These are phyloP conservation scores for Pulveroboletus sp. DNA, from an alignment of 768 basidiomycete species.

Conservation along the genomic window DNA sequence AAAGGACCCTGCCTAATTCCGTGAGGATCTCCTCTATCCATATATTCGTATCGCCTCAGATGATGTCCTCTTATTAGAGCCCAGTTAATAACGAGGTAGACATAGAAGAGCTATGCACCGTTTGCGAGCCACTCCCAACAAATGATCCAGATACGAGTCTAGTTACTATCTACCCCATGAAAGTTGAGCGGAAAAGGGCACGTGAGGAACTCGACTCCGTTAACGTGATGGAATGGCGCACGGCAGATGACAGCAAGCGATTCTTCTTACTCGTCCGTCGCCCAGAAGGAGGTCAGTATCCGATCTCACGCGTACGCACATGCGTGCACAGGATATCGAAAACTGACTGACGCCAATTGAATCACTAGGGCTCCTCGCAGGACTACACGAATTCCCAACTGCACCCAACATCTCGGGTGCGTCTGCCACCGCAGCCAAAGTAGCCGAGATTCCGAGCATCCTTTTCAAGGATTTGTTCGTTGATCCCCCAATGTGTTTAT, in stretches of 20 bases:
- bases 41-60: neutral
- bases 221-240: constrained; percentile 78
- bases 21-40: constrained; percentile 3
- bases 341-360: constrained; percentile 2
- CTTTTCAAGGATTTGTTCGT: constrained; percentile 40
- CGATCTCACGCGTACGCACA: neutral
- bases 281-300: constrained; percentile 68
- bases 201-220: constrained; percentile 83
- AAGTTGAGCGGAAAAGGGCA: constrained; percentile 72
- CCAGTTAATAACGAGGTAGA: constrained; percentile 35
- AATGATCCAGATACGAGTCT: constrained; percentile 14
- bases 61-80: neutral
- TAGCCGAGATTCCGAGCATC: constrained; percentile 30
- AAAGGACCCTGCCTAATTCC: constrained; percentile 5
- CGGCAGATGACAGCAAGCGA: constrained; percentile 35
- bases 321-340: neutral
- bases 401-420: constrained; percentile 44
- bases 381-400: constrained; percentile 85
- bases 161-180: constrained; percentile 87
- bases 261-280: constrained; percentile 76
- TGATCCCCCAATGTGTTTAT: constrained; percentile 20
- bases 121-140: constrained; percentile 57
- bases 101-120: constrained; percentile 71
- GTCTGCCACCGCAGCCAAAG: constrained; percentile 34
- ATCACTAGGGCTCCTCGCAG: constrained; percentile 75